These are phyloP conservation scores for Taxillus chinensis DNA, from an alignment of 164 flowering plant genomes.

Conservation along the genomic window DNA sequence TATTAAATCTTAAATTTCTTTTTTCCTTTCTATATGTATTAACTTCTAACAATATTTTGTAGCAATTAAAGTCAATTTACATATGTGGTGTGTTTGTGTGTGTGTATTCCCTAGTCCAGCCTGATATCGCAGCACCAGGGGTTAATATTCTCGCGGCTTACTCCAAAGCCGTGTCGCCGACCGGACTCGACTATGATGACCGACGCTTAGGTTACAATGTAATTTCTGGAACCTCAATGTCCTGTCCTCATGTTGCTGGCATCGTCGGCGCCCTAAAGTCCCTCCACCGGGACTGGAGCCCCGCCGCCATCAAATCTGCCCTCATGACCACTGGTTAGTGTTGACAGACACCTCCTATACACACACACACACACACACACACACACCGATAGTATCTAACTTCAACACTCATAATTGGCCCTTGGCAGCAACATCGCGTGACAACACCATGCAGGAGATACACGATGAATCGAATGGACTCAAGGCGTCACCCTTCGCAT, in stretches of 20 bases:
- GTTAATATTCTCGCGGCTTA: slow-evolving; percentile 54
- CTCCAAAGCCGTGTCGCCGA: slow-evolving; percentile 22
- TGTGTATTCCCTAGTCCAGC: slow-evolving; percentile 23
- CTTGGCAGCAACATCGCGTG: too few relatives aligned
- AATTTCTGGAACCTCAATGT: slow-evolving; percentile 66
- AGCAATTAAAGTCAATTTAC: too few relatives aligned
- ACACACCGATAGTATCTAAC: too few relatives aligned
- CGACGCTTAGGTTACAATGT: slow-evolving; percentile 26
- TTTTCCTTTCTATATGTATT: too few relatives aligned
- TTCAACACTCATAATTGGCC: too few relatives aligned
- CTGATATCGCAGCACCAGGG: slow-evolving; percentile 78
- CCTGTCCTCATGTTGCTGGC: slow-evolving; percentile 68
- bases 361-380: too few relatives aligned
- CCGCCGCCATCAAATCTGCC: slow-evolving; percentile 66
- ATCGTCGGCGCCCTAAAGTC: slow-evolving; percentile 51
- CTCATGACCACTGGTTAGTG: slow-evolving; percentile 58
- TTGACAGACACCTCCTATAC: too few relatives aligned
- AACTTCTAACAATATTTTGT: too few relatives aligned
- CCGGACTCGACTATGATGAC: slow-evolving; percentile 12
- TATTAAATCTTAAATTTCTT: too few relatives aligned
- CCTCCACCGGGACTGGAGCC: slow-evolving; percentile 57
- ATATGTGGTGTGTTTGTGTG: too few relatives aligned
- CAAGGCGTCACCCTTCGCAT: neutral
- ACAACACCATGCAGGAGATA: too few relatives aligned
- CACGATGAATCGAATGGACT: too few relatives aligned